phyloP scores from a whole-genome alignment of 495 filamentous ascomycete species.

The Penicillium herquei region DNA sequence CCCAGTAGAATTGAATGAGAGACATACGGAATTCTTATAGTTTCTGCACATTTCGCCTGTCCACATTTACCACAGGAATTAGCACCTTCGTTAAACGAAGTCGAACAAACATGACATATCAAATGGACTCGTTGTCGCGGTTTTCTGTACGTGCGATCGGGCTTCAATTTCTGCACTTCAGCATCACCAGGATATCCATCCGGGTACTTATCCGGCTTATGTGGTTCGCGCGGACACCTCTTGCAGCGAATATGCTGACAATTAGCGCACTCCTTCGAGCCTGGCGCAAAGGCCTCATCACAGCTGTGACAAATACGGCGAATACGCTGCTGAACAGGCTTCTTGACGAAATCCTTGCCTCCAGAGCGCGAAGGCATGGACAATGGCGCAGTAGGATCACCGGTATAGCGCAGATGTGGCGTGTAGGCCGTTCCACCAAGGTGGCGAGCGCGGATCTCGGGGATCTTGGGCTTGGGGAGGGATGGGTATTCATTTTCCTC shows the following conservation, averaged over 20 bases:
- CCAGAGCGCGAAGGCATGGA: slow-evolving; percentile 62
- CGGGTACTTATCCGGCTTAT: slow-evolving; percentile 71
- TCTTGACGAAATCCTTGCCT: slow-evolving; percentile 69
- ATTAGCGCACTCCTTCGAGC: slow-evolving; percentile 61
- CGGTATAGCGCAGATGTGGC: slow-evolving; percentile 15
- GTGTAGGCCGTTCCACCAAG: slow-evolving; percentile 4
- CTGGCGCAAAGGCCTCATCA: slow-evolving; percentile 55
- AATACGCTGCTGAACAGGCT: slow-evolving; percentile 64
- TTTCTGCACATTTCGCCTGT: slow-evolving; percentile 51
- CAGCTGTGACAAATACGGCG: slow-evolving; percentile 79
- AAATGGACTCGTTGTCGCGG: slow-evolving; percentile 53
- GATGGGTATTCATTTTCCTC: slow-evolving; percentile 28
- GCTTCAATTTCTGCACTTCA: slow-evolving; percentile 32
- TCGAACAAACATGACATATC: slow-evolving; percentile 64
- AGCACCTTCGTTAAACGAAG: slow-evolving; percentile 46
- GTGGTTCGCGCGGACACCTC: slow-evolving; percentile 74
- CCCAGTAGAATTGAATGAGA: not conserved
- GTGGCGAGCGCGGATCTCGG: slow-evolving; percentile 16
- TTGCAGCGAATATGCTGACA: slow-evolving; percentile 80
- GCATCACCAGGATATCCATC: slow-evolving; percentile 76
- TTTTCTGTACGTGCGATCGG: slow-evolving; percentile 41
- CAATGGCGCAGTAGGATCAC: slow-evolving; percentile 31
- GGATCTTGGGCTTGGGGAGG: slow-evolving; percentile 37
- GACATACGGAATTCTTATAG: slow-evolving; percentile 52
- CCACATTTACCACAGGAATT: slow-evolving; percentile 60